These are phyloP conservation scores for Helenozyma baotianmanensis DNA, from an alignment of 805 yeast species.

Conservation along the genomic window DNA sequence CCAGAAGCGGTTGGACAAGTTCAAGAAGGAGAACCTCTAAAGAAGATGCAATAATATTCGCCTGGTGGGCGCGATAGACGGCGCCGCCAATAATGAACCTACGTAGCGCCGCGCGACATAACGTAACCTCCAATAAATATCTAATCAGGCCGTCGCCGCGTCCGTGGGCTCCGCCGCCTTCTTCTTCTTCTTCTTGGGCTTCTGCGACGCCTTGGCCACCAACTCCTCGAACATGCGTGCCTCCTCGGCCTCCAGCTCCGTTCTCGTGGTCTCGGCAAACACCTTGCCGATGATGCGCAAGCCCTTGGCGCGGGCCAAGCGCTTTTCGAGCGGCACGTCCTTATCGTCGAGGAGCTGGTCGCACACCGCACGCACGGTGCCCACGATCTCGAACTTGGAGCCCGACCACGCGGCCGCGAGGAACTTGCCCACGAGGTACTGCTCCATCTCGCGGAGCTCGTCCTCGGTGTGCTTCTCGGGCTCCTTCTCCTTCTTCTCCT, in stretches of 20 bases:
- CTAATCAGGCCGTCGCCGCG: too few relatives aligned
- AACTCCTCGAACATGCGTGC: conserved; percentile 74
- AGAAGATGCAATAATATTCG: background rate
- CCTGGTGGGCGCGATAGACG: too few relatives aligned
- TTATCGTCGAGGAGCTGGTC: conserved; percentile 59
- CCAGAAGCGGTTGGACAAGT: conserved; percentile 51
- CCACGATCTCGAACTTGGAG: conserved; percentile 70
- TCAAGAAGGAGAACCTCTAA: conserved; percentile 26
- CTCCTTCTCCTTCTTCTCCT: conserved; percentile 9
- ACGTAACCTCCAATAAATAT: too few relatives aligned
- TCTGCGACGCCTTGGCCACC: conserved; percentile 46
- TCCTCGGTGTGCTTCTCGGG: conserved; percentile 48
- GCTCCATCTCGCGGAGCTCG: conserved; percentile 67
- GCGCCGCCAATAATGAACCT: too few relatives aligned
- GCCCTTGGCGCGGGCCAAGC: conserved; percentile 60
- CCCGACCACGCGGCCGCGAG: conserved; percentile 85
- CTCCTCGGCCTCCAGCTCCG: conserved; percentile 68
- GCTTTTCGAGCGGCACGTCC: conserved; percentile 39
- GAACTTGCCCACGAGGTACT: conserved; percentile 71
- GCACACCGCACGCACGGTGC: conserved; percentile 69
- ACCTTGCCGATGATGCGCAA: conserved; percentile 59
- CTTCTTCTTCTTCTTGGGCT: conserved; percentile 30
- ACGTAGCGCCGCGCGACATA: too few relatives aligned
- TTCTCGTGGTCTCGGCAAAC: conserved; percentile 54
- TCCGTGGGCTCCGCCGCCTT: background rate